A percentile compares a stretch with the other conserved stretches of the same genome.
These are phyloP conservation scores for Blastobotrys buckinghamii DNA, from an alignment of 1,139 yeast species.

Conservation along the genomic window DNA sequence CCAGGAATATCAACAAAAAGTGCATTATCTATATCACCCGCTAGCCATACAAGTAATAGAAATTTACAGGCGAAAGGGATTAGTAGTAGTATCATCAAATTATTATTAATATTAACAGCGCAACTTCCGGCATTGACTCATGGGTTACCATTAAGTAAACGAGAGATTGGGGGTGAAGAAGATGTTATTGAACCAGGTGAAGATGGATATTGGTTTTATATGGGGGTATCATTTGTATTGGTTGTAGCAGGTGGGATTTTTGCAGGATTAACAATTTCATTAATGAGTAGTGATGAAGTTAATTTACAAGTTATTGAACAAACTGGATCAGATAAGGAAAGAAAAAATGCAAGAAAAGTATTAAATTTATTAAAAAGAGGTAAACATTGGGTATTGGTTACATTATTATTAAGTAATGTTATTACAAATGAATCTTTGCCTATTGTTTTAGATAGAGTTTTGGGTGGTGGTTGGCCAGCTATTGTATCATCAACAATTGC, in stretches of 20 bases:
- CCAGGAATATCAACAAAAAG: too few relatives aligned
- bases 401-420: slow-evolving; percentile 71
- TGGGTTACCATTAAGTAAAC: slow-evolving; percentile 1
- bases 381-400: slow-evolving; percentile 97
- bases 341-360: slow-evolving; percentile 68
- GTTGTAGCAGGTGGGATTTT: slow-evolving; percentile 92
- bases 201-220: slow-evolving; percentile 45
- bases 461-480: slow-evolving; percentile 98
- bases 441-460: slow-evolving; percentile 81
- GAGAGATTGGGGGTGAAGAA: not conserved
- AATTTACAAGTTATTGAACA: slow-evolving; percentile 46
- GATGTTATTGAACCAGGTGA: not conserved
- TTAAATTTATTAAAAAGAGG: slow-evolving; percentile 69
- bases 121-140: slow-evolving; percentile 18
- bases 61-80: not conserved
- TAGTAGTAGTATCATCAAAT: slow-evolving; percentile 15
- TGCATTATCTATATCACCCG: too few relatives aligned
- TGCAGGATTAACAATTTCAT: slow-evolving; percentile 90
- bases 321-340: slow-evolving; percentile 51
- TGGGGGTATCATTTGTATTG: slow-evolving; percentile 55
- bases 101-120: slow-evolving; percentile 18
- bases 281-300: slow-evolving; percentile 98
- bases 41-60: not conserved
- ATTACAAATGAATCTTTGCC: slow-evolving; percentile 95
- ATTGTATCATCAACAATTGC: slow-evolving; percentile 88